Evolutionary conservation across 352 stramenopile genomes (phyloP), one percentile per base, ranked within the genome.

Genomic region (Globisporangium okanoganense): DNA sequence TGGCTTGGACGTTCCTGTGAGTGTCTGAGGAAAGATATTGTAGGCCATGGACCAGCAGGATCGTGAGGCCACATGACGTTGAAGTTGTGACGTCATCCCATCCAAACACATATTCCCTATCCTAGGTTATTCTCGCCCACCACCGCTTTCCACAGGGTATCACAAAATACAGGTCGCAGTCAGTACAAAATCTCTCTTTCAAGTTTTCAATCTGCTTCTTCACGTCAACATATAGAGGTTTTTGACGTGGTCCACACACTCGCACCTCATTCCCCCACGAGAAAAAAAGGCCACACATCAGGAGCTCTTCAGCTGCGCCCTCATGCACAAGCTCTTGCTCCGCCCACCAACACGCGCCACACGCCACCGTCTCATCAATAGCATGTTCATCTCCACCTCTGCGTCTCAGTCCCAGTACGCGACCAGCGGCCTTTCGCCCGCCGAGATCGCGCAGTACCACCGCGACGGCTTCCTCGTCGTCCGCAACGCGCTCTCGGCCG

Each of bases 381-480:
- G 10, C 24, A 62, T 52, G 31, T 29, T 22, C 22, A 22, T 35
- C 52, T 14, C 41, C 20, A 66, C 60, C 29, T 33, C 29, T 33
- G 29, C 29, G 29, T 6, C 3, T 33, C 29, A 33, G 29, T 6
- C 3, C 6, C 29, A 33, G 64, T 38, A 79, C 47, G 44, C 56
- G 5, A n/a, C 43, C 5, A 54, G 47, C 1, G 75, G 79, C 0
- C 69, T 94, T 24, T 79, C 79, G n/a, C 8, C 70, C 8, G 78
- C 82, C 48, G 78, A 92, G 65, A 56, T 88, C 51, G 68, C 65
- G 5, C 86, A 79, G 54, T 94, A 81, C 66, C 53, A 80, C 20
- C 64, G 66, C 47, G 85, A 94, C 56, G 85, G 85, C 31, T 94
- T 73, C 67, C 67, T 94, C 16, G 70, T 92, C 25, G 67, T 92